Evolutionary conservation across 2,329 filamentous ascomycete genomes (phyloP).

Genomic region (Aspergillus arachidicola): DNA sequence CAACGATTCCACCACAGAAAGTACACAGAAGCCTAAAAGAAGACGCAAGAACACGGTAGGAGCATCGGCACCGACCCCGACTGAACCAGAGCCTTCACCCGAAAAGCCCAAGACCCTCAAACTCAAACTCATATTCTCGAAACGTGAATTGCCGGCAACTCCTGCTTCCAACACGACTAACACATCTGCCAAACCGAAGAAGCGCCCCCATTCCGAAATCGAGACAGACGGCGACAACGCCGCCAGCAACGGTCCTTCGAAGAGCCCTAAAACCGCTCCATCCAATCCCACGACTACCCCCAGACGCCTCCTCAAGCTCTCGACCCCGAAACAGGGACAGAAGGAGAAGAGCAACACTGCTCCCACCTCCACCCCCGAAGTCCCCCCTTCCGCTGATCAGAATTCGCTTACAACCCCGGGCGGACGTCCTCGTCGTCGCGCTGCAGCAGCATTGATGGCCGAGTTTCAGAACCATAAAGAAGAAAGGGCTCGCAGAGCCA

Average conservation of each 20-base stretch:
- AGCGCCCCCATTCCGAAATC: constrained; percentile 20
- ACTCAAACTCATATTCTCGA: constrained; percentile 18
- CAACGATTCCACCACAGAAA: constrained; percentile 6
- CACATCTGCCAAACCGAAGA: constrained; percentile 13
- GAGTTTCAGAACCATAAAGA: constrained; percentile 23
- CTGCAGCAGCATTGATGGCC: constrained; percentile 24
- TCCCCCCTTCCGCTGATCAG: constrained; percentile 3
- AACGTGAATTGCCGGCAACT: constrained; percentile 6
- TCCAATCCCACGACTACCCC: background rate
- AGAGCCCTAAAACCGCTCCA: constrained; percentile 2
- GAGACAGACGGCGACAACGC: constrained; percentile 6
- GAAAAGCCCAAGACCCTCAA: constrained; percentile 14
- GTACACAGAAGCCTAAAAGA: constrained; percentile 14
- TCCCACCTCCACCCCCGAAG: constrained; percentile 1
- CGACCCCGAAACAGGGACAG: background rate
- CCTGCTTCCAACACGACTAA: background rate
- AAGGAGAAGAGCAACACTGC: background rate
- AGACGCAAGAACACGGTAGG: constrained; percentile 14
- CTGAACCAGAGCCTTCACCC: background rate
- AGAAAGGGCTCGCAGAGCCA: constrained; percentile 21
- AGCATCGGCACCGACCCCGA: background rate
- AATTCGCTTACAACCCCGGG: constrained; percentile 13
- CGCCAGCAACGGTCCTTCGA: background rate
- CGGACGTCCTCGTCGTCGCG: constrained; percentile 27
- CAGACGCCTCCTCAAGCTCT: constrained; percentile 5